Percentiles rank a stretch among this genome's conserved stretches.
These are phyloP conservation scores for Sphenostylis stenocarpa DNA, from an alignment of 306 rosid genomes.

Conservation along the genomic window DNA sequence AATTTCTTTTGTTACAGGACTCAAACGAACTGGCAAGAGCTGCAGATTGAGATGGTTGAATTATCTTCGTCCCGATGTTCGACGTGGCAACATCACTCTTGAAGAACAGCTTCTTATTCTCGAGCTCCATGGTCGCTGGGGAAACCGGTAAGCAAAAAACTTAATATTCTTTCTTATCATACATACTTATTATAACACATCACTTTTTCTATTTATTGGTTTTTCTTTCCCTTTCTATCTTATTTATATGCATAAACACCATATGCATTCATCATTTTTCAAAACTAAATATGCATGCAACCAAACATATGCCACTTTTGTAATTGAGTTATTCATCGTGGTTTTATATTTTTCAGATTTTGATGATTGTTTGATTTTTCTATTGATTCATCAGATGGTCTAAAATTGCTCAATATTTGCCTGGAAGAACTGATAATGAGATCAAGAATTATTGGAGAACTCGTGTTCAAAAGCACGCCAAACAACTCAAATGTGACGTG, in stretches of 20 bases:
- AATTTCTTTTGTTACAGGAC: constrained; percentile 45
- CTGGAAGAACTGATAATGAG: constrained; percentile 91
- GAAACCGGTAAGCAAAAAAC: constrained; percentile 57
- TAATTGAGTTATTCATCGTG: background rate
- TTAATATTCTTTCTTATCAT: background rate
- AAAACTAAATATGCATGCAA: background rate
- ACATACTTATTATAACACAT: no score
- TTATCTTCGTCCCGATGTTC: constrained; percentile 88
- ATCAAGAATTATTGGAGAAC: constrained; percentile 97
- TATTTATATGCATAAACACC: background rate
- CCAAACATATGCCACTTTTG: background rate
- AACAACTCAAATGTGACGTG: constrained; percentile 96
- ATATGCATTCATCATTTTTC: background rate
- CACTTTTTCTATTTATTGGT: background rate
- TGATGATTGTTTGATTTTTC: background rate
- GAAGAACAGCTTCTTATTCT: constrained; percentile 95
- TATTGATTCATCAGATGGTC: constrained; percentile 65
- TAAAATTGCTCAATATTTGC: constrained; percentile 88
- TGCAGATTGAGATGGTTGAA: constrained; percentile 96
- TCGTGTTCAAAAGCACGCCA: constrained; percentile 94
- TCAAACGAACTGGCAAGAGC: constrained; percentile 93
- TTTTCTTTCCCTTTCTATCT: background rate
- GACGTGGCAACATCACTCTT: constrained; percentile 93
- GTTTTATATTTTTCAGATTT: background rate
- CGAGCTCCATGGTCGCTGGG: constrained; percentile 96